phyloP scores from a whole-genome alignment of 1,139 yeast genomes.

The Pichia sp. region DNA sequence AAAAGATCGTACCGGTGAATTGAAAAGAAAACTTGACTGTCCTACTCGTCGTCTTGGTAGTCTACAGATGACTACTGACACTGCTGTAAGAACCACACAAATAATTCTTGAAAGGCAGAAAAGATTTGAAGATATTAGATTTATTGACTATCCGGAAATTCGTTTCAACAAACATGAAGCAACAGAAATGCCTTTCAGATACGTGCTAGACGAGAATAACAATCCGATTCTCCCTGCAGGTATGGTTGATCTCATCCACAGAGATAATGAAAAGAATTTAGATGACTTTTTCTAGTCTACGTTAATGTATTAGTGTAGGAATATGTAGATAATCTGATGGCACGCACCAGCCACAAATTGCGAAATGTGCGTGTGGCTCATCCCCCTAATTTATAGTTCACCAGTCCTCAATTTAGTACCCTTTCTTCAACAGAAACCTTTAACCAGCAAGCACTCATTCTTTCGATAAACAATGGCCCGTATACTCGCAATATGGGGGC shows the following conservation, averaged over 20 bases:
- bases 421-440: no score
- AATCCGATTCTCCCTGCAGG: slow-evolving; percentile 86
- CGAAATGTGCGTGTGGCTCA: not conserved
- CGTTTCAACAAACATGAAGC: slow-evolving; percentile 82
- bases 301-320: not conserved
- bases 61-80: slow-evolving; percentile 95
- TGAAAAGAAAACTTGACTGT: slow-evolving; percentile 71
- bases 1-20: slow-evolving; percentile 86
- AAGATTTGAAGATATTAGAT: slow-evolving; percentile 62
- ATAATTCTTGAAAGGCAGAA: slow-evolving; percentile 49
- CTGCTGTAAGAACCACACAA: slow-evolving; percentile 89
- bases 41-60: slow-evolving; percentile 79
- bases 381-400: no score
- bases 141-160: slow-evolving; percentile 90
- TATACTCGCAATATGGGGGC: not conserved
- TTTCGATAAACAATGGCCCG: not conserved
- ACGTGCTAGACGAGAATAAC: slow-evolving; percentile 55
- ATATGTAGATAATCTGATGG: no score
- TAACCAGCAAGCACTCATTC: no score
- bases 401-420: no score
- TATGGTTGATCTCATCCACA: slow-evolving; percentile 78
- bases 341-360: not conserved
- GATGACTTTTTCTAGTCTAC: slow-evolving; percentile 45
- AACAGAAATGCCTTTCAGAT: slow-evolving; percentile 96
- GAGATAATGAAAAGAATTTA: slow-evolving; percentile 72